Conservation (phyloP, 192 early-diverging fungal genomes). For the Funneliformis mosseae region DNA sequence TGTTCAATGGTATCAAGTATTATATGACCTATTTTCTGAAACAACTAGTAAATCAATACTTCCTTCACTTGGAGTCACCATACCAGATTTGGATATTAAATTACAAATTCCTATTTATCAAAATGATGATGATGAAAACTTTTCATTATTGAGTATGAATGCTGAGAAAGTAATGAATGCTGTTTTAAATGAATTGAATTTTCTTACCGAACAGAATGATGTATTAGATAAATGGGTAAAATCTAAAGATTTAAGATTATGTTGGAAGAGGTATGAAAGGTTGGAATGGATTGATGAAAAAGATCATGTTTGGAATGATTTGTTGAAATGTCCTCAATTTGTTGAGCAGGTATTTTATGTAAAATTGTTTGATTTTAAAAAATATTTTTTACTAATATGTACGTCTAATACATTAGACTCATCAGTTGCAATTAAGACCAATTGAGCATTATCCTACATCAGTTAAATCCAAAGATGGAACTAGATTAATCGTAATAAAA, state of each 20-base stretch:
- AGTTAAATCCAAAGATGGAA: slow-evolving; percentile 1
- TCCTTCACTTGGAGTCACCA: slow-evolving; percentile 34
- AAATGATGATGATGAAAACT: slow-evolving; percentile 8
- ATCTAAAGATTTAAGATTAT: slow-evolving; percentile 38
- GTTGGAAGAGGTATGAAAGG: slow-evolving; percentile 44
- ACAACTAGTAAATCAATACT: slow-evolving; percentile 32
- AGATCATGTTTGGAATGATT: slow-evolving; percentile 36
- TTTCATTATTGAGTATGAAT: neutral
- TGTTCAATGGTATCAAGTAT: slow-evolving; percentile 43
- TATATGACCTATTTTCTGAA: slow-evolving; percentile 37
- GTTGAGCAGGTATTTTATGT: slow-evolving; percentile 38
- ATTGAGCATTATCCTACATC: slow-evolving; percentile 44
- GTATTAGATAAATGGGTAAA: slow-evolving; percentile 39
- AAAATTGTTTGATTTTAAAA: neutral
- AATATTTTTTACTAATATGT: too few relatives aligned
- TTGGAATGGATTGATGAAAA: slow-evolving; percentile 44
- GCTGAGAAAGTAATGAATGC: neutral
- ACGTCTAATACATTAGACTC: slow-evolving; percentile 32
- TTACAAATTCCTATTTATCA: slow-evolving; percentile 42
- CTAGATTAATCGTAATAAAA: slow-evolving; percentile 12
- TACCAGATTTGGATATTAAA: slow-evolving; percentile 45
- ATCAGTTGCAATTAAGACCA: slow-evolving; percentile 39
- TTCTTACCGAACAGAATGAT: slow-evolving; percentile 41
- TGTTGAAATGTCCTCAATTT: slow-evolving; percentile 41
- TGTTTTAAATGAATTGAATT: slow-evolving; percentile 19